A percentile compares a stretch with the other conserved stretches of the same genome.
These are phyloP conservation scores for Flaveria linearis DNA, from an alignment of 129 eudicot genomes.

Conservation along the genomic window DNA sequence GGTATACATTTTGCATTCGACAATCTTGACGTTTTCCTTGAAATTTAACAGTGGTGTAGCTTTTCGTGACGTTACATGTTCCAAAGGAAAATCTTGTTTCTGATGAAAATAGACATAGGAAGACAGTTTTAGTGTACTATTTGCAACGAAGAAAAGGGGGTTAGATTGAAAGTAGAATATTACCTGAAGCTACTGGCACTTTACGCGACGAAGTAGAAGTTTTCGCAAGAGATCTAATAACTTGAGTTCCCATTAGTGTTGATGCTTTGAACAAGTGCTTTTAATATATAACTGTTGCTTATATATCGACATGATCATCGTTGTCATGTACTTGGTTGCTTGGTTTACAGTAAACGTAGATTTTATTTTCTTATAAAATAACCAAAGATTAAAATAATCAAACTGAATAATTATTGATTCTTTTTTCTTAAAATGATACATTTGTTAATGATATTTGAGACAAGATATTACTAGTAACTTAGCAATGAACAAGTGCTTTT, in stretches of 20 bases:
- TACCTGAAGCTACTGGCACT: conserved; percentile 16
- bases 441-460: background rate
- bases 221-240: background rate
- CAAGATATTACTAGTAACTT: no score
- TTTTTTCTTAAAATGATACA: background rate
- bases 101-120: background rate
- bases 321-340: background rate
- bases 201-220: background rate
- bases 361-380: background rate
- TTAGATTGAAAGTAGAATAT: background rate
- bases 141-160: background rate
- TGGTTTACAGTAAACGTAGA: conserved; percentile 3
- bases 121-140: background rate
- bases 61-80: conserved; percentile 11
- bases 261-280: conserved; percentile 7
- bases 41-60: background rate
- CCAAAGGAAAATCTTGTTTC: conserved; percentile 15
- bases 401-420: background rate
- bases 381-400: background rate
- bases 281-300: background rate
- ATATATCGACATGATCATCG: background rate
- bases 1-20: background rate
- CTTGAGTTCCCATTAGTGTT: conserved; percentile 22
- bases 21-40: background rate
- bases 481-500: no score